Conservation (phyloP, 1,284 basidiomycete species). For the Neolentinus lepideus region DNA sequence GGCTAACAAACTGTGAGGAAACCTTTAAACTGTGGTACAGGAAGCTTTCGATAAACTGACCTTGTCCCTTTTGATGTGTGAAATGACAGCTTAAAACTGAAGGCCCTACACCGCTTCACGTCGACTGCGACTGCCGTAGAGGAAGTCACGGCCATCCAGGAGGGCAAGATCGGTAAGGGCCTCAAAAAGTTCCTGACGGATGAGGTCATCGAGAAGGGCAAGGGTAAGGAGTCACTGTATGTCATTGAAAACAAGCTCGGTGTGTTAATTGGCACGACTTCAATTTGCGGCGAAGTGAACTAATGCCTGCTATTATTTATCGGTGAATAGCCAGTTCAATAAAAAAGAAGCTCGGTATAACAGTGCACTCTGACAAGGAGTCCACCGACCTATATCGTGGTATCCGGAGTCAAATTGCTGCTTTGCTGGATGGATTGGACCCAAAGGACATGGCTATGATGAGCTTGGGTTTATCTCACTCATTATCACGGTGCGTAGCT, state of each 20-base stretch:
- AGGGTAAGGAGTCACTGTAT: constrained; percentile 82
- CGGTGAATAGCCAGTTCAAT: constrained; percentile 66
- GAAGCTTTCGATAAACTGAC: constrained; percentile 3
- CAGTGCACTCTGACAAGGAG: constrained; percentile 64
- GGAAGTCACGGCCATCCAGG: constrained; percentile 80
- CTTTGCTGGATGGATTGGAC: constrained; percentile 84
- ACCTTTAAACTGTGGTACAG: constrained; percentile 2
- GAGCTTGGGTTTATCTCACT: constrained; percentile 96
- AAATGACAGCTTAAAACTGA: constrained; percentile 74
- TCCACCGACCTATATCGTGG: constrained; percentile 90
- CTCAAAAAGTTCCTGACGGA: constrained; percentile 92
- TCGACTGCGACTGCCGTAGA: constrained; percentile 92
- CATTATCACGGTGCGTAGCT: constrained; percentile 69
- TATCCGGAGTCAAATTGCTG: constrained; percentile 85
- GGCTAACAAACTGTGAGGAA: constrained; percentile 83
- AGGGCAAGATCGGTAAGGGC: constrained; percentile 88
- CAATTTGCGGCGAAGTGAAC: neutral
- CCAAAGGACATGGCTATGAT: constrained; percentile 97
- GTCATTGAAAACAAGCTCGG: constrained; percentile 92
- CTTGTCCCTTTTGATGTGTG: constrained; percentile 2
- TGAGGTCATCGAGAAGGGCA: constrained; percentile 82
- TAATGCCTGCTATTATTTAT: neutral
- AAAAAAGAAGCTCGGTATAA: constrained; percentile 90
- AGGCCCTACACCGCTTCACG: constrained; percentile 93
- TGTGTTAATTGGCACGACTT: constrained; percentile 31